Conservation (phyloP, 192 early-diverging fungal genomes). For the Anaeromyces robustus region DNA sequence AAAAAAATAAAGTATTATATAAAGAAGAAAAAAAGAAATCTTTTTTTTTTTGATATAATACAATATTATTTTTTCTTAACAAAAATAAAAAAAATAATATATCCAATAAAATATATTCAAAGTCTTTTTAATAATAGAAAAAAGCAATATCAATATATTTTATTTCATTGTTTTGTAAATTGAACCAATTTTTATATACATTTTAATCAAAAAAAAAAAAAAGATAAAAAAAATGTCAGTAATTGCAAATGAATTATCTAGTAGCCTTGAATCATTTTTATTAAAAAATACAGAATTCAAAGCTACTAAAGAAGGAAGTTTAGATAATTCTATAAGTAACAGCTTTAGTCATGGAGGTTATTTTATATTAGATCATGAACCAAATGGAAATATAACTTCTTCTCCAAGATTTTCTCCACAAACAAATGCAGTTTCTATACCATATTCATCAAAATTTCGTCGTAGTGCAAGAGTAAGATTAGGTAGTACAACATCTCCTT, state of each 20-base stretch:
- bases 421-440: background rate
- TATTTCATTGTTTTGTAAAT: too few species aligned
- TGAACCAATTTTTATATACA: too few species aligned
- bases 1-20: too few species aligned
- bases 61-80: too few species aligned
- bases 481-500: background rate
- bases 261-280: background rate
- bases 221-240: background rate
- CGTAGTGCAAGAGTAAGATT: background rate
- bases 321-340: background rate
- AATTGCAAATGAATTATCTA: background rate
- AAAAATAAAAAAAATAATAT: too few species aligned
- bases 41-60: too few species aligned
- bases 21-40: too few species aligned
- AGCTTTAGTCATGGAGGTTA: background rate
- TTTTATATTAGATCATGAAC: background rate
- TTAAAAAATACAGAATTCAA: background rate
- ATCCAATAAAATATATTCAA: too few species aligned
- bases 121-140: too few species aligned
- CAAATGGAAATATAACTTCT: background rate
- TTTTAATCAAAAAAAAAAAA: too few species aligned
- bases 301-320: background rate
- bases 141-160: too few species aligned
- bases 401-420: background rate
- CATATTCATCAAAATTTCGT: background rate